Evolutionary conservation across 2,329 filamentous ascomycete genomes (phyloP).

Genomic region (Chrysoporthe austroafricana): DNA sequence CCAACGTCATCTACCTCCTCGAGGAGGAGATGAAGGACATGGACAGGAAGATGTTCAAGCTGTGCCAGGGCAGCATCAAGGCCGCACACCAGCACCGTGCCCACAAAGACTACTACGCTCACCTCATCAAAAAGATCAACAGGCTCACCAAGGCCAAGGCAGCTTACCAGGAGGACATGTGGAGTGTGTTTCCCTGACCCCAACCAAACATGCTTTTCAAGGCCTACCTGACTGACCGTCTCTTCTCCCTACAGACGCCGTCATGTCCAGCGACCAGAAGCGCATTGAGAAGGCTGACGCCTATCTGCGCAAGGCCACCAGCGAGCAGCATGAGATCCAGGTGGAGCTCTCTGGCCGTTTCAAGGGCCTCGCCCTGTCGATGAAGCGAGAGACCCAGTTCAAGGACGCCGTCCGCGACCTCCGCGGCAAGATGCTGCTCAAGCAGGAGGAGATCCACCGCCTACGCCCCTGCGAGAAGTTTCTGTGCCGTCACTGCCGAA

Average conservation of each 20-base stretch:
- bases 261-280: not conserved
- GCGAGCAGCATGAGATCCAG: conserved; percentile 18
- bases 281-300: conserved; percentile 3
- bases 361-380: not conserved
- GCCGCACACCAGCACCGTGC: not conserved
- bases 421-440: conserved; percentile 12
- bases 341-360: conserved; percentile 8
- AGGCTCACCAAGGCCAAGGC: not conserved
- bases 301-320: not conserved
- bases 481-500: conserved; percentile 17
- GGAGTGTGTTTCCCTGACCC: not conserved
- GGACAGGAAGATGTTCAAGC: not conserved
- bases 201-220: too few species aligned
- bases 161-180: not conserved
- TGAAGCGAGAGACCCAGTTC: not conserved
- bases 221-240: not conserved
- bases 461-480: conserved; percentile 20
- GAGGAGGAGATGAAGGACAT: conserved; percentile 2
- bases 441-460: conserved; percentile 23
- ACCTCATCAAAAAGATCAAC: not conserved
- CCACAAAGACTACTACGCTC: not conserved
- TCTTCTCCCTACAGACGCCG: not conserved
- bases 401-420: not conserved
- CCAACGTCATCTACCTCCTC: not conserved
- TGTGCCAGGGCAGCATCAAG: not conserved